Evolutionary conservation across 208 protist species (phyloP).

Genomic region (Trypanosoma vivax): DNA sequence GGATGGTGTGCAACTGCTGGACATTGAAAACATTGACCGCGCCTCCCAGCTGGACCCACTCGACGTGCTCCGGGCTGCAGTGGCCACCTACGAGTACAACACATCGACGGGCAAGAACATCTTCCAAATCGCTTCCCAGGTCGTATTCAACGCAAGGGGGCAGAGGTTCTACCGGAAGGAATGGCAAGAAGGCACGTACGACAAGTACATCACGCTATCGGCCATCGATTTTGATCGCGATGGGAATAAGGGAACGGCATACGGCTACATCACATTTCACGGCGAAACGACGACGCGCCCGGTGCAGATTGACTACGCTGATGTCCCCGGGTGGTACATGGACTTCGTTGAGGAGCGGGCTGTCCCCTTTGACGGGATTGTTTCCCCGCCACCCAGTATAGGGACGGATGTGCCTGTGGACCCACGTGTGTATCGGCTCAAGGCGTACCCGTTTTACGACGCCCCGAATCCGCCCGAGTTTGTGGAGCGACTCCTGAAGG

Average conservation of each 20-base stretch:
- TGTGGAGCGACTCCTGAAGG: constrained; percentile 81
- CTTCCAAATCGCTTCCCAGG: constrained; percentile 77
- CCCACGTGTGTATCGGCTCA: constrained; percentile 52
- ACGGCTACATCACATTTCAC: constrained; percentile 87
- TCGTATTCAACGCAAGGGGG: constrained; percentile 56
- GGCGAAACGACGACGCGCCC: constrained; percentile 75
- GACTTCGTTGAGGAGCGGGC: constrained; percentile 43
- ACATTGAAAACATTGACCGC: constrained; percentile 75
- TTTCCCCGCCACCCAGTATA: constrained; percentile 74
- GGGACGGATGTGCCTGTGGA: constrained; percentile 84
- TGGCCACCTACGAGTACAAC: constrained; percentile 76
- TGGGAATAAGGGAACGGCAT: constrained; percentile 68
- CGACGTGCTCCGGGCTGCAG: constrained; percentile 72
- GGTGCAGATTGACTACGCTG: constrained; percentile 64
- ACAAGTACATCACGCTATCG: constrained; percentile 82
- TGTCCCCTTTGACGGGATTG: constrained; percentile 56
- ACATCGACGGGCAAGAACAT: constrained; percentile 79
- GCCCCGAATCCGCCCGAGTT: constrained; percentile 82
- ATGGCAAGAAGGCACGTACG: constrained; percentile 84
- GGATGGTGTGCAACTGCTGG: constrained; percentile 70
- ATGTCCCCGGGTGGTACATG: constrained; percentile 75
- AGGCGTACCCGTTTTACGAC: constrained; percentile 86
- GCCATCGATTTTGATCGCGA: constrained; percentile 75
- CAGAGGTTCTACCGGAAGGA: constrained; percentile 81
- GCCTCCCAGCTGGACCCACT: constrained; percentile 73